These are phyloP conservation scores for Tylopilus plumbeoviolaceoides DNA, from an alignment of 768 basidiomycete species.

Conservation along the genomic window DNA sequence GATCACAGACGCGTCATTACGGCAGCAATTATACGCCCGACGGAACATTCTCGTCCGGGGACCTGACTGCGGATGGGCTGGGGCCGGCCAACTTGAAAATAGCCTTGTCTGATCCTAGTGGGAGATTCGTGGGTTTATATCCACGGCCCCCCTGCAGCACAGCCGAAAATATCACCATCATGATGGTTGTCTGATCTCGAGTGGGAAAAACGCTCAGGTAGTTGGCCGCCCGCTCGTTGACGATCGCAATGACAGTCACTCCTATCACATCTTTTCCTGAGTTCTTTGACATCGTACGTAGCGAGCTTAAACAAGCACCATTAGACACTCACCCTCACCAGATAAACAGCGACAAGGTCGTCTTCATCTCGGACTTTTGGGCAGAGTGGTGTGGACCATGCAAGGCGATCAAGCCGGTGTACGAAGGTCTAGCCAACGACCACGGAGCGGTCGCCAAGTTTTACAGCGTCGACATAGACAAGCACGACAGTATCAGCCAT, in stretches of 20 bases:
- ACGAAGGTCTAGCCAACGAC: slow-evolving; percentile 1
- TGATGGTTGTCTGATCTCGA: neutral
- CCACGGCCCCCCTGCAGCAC: neutral
- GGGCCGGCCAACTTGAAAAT: too few species aligned
- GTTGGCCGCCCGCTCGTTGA: neutral
- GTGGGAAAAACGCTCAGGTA: neutral
- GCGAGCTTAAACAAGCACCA: neutral
- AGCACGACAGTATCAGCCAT: slow-evolving; percentile 4
- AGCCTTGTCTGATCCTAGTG: too few species aligned
- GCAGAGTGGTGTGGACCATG: slow-evolving; percentile 7
- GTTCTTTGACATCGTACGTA: neutral
- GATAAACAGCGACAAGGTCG: neutral
- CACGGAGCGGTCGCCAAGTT: neutral
- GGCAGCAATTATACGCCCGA: too few species aligned
- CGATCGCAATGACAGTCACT: neutral
- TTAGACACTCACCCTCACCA: neutral
- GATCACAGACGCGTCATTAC: too few species aligned
- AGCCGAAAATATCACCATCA: too few species aligned
- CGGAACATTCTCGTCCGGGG: too few species aligned
- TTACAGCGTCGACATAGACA: slow-evolving; percentile 33
- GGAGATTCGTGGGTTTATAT: too few species aligned
- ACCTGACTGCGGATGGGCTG: too few species aligned
- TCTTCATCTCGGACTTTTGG: slow-evolving; percentile 6
- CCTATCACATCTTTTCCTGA: neutral
- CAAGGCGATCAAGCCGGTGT: slow-evolving; percentile 1